Evolutionary conservation across 2,329 filamentous ascomycete species (phyloP), one percentile per base, ranked within the genome.

Genomic region (Diplodia mutila): DNA sequence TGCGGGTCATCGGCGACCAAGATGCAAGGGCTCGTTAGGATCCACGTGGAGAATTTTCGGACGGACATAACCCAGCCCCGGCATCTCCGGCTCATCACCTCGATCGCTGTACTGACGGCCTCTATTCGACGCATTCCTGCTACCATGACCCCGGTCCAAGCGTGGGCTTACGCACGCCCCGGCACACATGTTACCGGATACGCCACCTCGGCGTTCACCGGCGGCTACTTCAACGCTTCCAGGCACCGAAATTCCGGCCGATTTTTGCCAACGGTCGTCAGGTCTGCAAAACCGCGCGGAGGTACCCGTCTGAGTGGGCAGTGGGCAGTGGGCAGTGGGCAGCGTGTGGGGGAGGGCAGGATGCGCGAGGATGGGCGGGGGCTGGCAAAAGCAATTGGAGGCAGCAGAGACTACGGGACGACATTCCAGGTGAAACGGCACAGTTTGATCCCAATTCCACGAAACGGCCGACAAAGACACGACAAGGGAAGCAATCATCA

Each of bases 21-120:
- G n/a, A 37, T 37, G 49, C 59, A 61, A 61, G 57, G 57, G 57
- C 57, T 61, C 27, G 57, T 61, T 18, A 61, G 57, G 57, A 46
- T 61, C 57, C 57, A 63, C 59, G 59, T 63, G 59, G 59, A 63
- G 59, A 51, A 34, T 51, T 61, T 63, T 63, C 46, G 59, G 59
- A 63, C 59, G 59, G 59, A 63, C 46, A 63, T 63, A 51, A 63
- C 59, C 59, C 25, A 52, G 32, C 42, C 42, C 59, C 59, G 42
- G 59, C 59, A 63, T 63, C 46, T 63, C 59, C 59, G 59, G 59
- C 59, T 63, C 59, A 12, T 49, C 59, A 37, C 59, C 27, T 63
- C 59, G 23, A 63, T 25, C 8, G 23, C 42, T 51, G 42, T 37
- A 63, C 21, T 51, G 42, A 25, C 14, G 46, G 42, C 21, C 59